Base-by-base conservation (phyloP, 1,284 basidiomycete species). In the Veloboletus limbatus region DNA sequence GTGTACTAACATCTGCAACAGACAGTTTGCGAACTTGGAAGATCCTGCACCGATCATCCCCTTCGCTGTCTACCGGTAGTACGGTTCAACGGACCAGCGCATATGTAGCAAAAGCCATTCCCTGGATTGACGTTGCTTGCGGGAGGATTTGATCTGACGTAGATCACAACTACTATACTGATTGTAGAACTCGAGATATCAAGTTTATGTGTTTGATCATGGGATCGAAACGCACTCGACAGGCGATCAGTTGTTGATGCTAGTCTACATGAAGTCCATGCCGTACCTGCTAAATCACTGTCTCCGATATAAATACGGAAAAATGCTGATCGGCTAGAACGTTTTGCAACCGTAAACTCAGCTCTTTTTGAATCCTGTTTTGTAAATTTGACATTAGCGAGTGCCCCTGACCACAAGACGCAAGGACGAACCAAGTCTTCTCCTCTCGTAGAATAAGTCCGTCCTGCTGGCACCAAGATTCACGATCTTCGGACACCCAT, bases 401-500 rank as follows among this genome's bases (percentile, higher is more conserved):
- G 38, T 3, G 24, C 31, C n/a, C n/a, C 24, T 13, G 31, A 53
- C 11, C 3, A n/a, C 6, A 7, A 13, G 24, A 31, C 6, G n/a
- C 38, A 43, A 32, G 25, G 16, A 51, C 56, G 9, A 42, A 63
- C 62, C 65, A 52, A 91, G 70, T 60, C 88, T 77, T 63, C 88
- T 80, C 53, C 91, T 74, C 66, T 93, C 91, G 58, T 93, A 94
- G 75, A 94, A 94, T 36, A 93, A 67, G 65, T 94, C 91, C 39
- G 91, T 93, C 58, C 90, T 75, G 60, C 87, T 91, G 14, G 91
- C 88, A 50, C 94, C 94, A 16, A 97, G 75, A 62, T 99, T 99
- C 58, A 99, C 93, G 56, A 99, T 97, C 77, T 98, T 97, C 2
- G 95, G 95, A 72, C 97, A 99, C 1, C 97, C 97, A 65, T 99